Evolutionary conservation across 495 filamentous ascomycete species (phyloP), one percentile per base, ranked within the genome.

Genomic region (Parathielavia appendiculata): DNA sequence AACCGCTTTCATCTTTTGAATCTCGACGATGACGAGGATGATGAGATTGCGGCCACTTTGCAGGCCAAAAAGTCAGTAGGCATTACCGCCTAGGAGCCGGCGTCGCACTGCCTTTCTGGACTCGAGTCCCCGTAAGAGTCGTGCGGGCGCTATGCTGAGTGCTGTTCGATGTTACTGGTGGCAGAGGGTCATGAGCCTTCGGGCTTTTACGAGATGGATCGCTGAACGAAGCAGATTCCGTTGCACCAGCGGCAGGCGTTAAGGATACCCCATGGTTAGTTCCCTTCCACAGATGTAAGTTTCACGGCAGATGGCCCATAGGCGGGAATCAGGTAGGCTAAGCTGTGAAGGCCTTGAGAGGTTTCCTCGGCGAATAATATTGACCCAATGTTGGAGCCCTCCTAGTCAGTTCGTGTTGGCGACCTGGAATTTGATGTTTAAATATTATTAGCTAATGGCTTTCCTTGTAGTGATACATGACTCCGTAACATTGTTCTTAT

Each of bases 1-100:
- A 90, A 89, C 63, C 83, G 86, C n/a, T 89, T 87, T 68, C 77
- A 83, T 35, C 69, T 86, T 53, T 75, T 89, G 20, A 79, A 82
- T 46, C 66, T 84, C 34, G 82, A 71, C 40, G 67, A 66, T 16
- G 65, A 64, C 10, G 69, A 66, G 17, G 67, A 72, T 30, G 65
- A 71, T 40, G 71, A 71, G 54, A 60, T 61, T 17, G 39, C 56
- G 16, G 23, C 64, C 12, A 41, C 57, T 8, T 70, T 71, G 45
- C 58, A 58, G 53, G 38, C 69, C 19, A 63, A 70, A 58, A 62
- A 61, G 19, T 30, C 58, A n/a, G 59, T 70, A 7, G 62, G 62
- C 13, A 62, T 70, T 23, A 40, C 64, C 5, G 66, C 59, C 5
- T 71, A 68, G 61, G 36, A 64, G 41, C 11, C 35, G 5, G n/a